These are phyloP conservation scores for Abrus pulchellus DNA, from an alignment of 306 rosid species.

Conservation along the genomic window DNA sequence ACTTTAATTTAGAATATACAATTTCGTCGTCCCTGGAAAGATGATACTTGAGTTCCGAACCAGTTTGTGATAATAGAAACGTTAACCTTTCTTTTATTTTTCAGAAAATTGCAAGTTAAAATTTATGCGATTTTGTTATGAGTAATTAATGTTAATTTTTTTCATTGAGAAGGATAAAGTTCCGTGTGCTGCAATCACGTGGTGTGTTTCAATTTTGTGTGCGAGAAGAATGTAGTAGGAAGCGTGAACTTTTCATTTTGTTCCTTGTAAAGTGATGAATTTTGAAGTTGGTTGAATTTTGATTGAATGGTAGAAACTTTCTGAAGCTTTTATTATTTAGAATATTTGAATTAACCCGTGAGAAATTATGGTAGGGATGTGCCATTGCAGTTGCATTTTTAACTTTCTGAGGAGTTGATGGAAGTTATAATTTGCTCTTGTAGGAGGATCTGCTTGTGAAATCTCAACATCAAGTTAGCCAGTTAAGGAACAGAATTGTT, in stretches of 20 bases:
- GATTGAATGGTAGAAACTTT: not conserved
- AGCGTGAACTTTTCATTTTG: not conserved
- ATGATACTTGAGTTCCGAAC: not conserved
- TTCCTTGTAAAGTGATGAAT: constrained; percentile 7
- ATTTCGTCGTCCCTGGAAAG: not conserved
- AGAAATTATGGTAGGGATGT: constrained; percentile 17
- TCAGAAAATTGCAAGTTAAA: not conserved
- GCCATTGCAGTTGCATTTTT: constrained; percentile 13
- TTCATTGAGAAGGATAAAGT: not conserved
- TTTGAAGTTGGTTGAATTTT: constrained; percentile 29
- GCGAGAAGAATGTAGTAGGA: not conserved
- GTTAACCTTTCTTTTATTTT: not conserved
- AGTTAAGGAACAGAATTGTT: constrained; percentile 73
- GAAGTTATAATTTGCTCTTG: constrained; percentile 45
- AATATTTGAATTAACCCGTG: not conserved
- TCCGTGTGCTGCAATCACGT: not conserved
- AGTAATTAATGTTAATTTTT: not conserved
- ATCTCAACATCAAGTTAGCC: constrained; percentile 64
- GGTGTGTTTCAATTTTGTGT: not conserved
- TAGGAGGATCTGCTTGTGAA: constrained; percentile 60
- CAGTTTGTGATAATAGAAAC: not conserved
- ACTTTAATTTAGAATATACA: not conserved
- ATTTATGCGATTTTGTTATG: not conserved
- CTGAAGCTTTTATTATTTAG: not conserved
- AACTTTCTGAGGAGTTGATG: constrained; percentile 44